A percentile compares a stretch with the other conserved stretches of the same genome.
Conservation (phyloP, 495 filamentous ascomycete species). For the Wilcoxina mikolae region DNA sequence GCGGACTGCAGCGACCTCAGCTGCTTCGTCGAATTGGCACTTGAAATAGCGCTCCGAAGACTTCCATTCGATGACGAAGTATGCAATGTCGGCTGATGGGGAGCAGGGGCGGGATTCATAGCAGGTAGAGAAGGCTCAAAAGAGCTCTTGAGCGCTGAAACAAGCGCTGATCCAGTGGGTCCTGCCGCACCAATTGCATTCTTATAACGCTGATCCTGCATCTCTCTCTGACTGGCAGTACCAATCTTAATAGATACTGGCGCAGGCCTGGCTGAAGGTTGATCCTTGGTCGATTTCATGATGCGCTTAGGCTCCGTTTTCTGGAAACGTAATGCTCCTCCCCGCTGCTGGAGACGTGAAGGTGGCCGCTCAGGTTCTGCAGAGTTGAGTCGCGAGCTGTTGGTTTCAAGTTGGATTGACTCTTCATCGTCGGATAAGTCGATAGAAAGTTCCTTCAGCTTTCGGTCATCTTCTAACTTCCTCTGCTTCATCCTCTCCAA, state of each 20-base stretch:
- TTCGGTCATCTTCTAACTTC: conserved; percentile 39
- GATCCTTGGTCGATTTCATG: conserved; percentile 12
- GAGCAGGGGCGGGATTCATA: neutral
- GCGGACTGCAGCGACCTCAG: conserved; percentile 24
- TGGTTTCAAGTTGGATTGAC: neutral
- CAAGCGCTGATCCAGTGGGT: conserved; percentile 17
- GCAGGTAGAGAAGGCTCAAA: conserved; percentile 20
- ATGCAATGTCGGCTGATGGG: conserved; percentile 12
- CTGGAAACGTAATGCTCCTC: conserved; percentile 9
- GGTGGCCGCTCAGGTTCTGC: conserved; percentile 1
- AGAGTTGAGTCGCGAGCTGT: neutral
- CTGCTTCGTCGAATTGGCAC: conserved; percentile 9
- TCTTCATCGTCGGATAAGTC: neutral
- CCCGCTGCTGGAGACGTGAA: conserved; percentile 12
- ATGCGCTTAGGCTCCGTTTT: conserved; percentile 20
- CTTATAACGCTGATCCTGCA: conserved; percentile 23
- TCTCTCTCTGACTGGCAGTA: conserved; percentile 28
- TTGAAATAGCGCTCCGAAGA: conserved; percentile 13
- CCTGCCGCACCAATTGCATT: conserved; percentile 3
- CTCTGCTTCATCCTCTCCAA: neutral
- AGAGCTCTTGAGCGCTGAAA: conserved; percentile 26
- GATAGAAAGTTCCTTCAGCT: conserved; percentile 25
- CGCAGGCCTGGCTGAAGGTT: conserved; percentile 14
- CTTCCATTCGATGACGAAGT: conserved; percentile 18
- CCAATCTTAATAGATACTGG: conserved; percentile 26